Conservation (phyloP, 106 monocot species). For the Dactylorhiza incarnata region DNA sequence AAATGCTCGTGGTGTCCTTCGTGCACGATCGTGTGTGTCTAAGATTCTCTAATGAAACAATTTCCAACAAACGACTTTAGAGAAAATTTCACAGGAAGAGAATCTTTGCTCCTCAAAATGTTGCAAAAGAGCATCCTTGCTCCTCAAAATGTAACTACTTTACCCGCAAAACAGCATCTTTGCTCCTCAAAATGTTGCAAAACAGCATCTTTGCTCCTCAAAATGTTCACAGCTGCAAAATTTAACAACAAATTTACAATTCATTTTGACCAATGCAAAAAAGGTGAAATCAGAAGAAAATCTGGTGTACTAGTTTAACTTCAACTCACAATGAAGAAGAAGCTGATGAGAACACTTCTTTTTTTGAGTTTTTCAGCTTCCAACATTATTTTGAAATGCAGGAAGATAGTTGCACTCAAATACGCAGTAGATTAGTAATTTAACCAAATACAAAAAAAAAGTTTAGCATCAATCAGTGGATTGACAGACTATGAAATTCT, state of each 20-base stretch:
- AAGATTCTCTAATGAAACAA: constrained; percentile 82
- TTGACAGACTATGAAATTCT: too few relatives aligned
- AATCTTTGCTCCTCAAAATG: too few relatives aligned
- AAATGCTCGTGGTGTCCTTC: too few relatives aligned
- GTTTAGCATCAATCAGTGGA: not conserved
- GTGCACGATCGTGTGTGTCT: too few relatives aligned
- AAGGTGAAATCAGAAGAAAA: not conserved
- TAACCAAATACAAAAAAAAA: not conserved
- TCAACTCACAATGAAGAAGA: not conserved
- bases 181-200: constrained; percentile 26
- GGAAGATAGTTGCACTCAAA: constrained; percentile 5
- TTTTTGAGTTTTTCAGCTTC: constrained; percentile 6
- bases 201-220: not conserved
- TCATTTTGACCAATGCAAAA: not conserved
- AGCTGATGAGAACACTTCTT: constrained; percentile 4
- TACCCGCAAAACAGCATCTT: constrained; percentile 17
- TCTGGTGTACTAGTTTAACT: constrained; percentile 1
- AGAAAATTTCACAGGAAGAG: too few relatives aligned
- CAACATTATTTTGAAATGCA: not conserved
- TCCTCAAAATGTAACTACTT: constrained; percentile 25
- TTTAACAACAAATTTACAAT: too few relatives aligned
- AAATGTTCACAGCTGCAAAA: not conserved
- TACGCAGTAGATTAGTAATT: not conserved
- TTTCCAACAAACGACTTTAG: constrained; percentile 57
- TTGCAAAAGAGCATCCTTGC: too few relatives aligned